Conservation (phyloP, 2,329 filamentous ascomycete genomes). For the Drechslera avenae region DNA sequence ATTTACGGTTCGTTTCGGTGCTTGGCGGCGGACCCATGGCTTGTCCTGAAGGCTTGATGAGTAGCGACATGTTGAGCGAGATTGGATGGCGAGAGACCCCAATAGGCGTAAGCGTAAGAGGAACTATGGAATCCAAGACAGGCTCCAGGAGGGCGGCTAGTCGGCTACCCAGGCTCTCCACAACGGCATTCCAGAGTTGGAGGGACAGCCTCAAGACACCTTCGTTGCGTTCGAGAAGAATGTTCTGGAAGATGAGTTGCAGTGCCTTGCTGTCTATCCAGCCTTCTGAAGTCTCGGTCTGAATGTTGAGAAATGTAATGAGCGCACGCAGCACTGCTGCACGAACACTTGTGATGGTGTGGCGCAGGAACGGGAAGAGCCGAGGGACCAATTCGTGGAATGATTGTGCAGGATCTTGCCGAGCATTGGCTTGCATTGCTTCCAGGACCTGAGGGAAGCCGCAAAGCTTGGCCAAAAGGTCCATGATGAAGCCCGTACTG, state of each 20-base stretch:
- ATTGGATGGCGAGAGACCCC: constrained; percentile 89
- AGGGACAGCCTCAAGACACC: constrained; percentile 81
- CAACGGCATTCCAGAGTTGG: constrained; percentile 82
- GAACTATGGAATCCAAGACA: constrained; percentile 80
- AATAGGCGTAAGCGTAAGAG: constrained; percentile 85
- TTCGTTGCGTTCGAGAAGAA: constrained; percentile 89
- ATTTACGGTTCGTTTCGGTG: constrained; percentile 31
- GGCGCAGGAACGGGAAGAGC: constrained; percentile 92
- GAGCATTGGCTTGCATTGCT: constrained; percentile 88
- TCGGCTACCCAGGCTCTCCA: constrained; percentile 69
- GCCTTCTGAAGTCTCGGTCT: constrained; percentile 76
- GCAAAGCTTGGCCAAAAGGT: constrained; percentile 92
- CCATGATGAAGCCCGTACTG: constrained; percentile 98
- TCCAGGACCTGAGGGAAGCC: constrained; percentile 90
- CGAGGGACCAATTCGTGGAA: constrained; percentile 92
- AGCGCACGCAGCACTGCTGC: constrained; percentile 91
- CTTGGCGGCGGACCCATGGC: constrained; percentile 66
- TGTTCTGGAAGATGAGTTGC: constrained; percentile 90
- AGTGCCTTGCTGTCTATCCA: constrained; percentile 93
- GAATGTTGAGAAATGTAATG: constrained; percentile 88
- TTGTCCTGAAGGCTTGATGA: constrained; percentile 91
- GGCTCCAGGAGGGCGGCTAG: constrained; percentile 74
- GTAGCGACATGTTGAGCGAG: constrained; percentile 85
- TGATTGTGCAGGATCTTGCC: constrained; percentile 79
- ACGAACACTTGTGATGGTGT: constrained; percentile 95